phyloP scores from a whole-genome alignment of 805 yeast species.

The Lachancea quebecensis region DNA sequence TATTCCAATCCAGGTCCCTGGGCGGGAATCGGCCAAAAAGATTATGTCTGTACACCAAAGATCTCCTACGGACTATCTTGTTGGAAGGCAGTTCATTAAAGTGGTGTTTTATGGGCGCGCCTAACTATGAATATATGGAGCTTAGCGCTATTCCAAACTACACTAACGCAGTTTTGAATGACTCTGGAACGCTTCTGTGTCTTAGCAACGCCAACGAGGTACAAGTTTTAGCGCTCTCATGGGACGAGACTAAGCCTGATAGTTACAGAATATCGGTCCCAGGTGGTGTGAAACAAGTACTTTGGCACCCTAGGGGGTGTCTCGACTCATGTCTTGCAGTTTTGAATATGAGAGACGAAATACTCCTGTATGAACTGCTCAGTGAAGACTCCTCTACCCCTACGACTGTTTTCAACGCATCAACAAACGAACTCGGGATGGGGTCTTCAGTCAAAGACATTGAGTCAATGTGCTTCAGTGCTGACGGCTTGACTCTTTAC shows the following conservation, averaged over 20 bases:
- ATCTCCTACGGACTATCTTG: constrained; percentile 16
- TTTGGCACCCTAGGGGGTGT: constrained; percentile 38
- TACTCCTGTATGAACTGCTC: constrained; percentile 19
- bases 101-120: constrained; percentile 14
- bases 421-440: constrained; percentile 3
- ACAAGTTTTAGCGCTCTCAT: constrained; percentile 24
- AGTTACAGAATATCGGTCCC: constrained; percentile 1
- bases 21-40: constrained; percentile 7
- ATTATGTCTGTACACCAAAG: constrained; percentile 14
- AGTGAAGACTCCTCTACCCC: constrained; percentile 4
- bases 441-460: constrained; percentile 19
- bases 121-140: constrained; percentile 11
- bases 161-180: constrained; percentile 11
- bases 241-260: constrained; percentile 13
- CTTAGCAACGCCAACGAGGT: constrained; percentile 14
- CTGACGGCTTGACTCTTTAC: constrained; percentile 47
- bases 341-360: constrained; percentile 20
- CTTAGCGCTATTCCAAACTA: constrained; percentile 10
- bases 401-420: constrained; percentile 2
- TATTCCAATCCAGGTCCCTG: constrained; percentile 3
- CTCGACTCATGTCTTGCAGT: constrained; percentile 20
- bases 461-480: constrained; percentile 19
- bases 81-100: constrained; percentile 15
- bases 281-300: constrained; percentile 33
- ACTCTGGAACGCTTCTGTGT: constrained; percentile 19